Base-by-base conservation (phyloP, 108 stramenopile genomes). In the Mediolabrus comicus region DNA sequence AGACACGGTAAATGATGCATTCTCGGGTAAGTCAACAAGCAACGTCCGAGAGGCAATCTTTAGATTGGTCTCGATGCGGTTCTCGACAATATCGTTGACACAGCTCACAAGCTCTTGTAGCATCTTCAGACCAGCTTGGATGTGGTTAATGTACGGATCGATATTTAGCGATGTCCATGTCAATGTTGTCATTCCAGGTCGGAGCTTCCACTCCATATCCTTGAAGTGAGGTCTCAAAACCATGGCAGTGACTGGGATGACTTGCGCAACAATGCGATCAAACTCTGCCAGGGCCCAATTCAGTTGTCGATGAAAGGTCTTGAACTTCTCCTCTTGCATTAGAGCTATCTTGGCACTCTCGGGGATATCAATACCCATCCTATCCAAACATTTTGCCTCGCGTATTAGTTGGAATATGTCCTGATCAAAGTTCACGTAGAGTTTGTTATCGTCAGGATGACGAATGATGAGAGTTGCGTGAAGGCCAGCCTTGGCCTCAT, bases 101-200 rank as follows among this genome's bases (percentile, higher is more conserved):
- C 85, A 88, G 55, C 75, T 74, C 52, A 95, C 93, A 13, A 96
- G 79, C 61, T 94, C 94, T 58, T 94, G 88, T 32, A 96, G 80
- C 65, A 87, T 84, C 43, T 71, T 84, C 22, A 95, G 86, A 3
- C 92, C 94, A 35, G 67, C 27, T 59, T 87, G 73, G 11, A 92
- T 84, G 76, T 94, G 89, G 26, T 63, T 62, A 30, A 90, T 92
- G 83, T 91, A 96, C 12, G 90, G 77, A 65, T 95, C 94, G 64
- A 96, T 96, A 79, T 96, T 96, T 91, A 96, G 85, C 35, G 91
- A 92, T 12, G 94, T 95, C 96, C 96, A 96, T 14, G 96, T 96
- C 11, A 96, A 77, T 9, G 92, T 95, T 29, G 91, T 86, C 96
- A 95, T 95, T 59, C 96, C 96, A 32, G 96, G 96, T 0, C 96